phyloP scores from a whole-genome alignment of 768 basidiomycete genomes.

The Asterophora lycoperdoides region DNA sequence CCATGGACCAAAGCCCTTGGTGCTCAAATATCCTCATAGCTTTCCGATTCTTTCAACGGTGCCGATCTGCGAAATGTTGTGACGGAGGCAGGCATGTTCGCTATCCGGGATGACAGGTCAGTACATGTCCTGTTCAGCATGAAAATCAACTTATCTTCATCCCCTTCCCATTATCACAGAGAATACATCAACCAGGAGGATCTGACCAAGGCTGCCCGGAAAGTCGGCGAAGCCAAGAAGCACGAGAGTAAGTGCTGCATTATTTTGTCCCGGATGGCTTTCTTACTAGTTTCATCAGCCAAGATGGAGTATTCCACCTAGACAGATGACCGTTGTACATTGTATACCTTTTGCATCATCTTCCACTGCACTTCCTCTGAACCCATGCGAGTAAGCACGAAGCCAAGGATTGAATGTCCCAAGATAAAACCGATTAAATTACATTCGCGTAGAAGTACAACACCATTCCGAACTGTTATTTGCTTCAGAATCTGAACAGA shows the following conservation, averaged over 20 bases:
- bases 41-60: conserved; percentile 92
- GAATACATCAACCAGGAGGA: conserved; percentile 95
- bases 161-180: conserved; percentile 34
- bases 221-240: conserved; percentile 95
- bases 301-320: conserved; percentile 53
- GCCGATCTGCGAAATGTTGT: conserved; percentile 95
- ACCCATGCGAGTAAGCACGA: background rate
- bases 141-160: background rate
- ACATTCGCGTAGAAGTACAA: conserved; percentile 10
- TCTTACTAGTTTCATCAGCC: conserved; percentile 27
- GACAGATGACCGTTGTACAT: conserved; percentile 16
- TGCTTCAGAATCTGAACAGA: conserved; percentile 57
- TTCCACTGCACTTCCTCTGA: background rate
- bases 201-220: conserved; percentile 91
- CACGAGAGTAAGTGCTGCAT: conserved; percentile 75
- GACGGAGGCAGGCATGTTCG: conserved; percentile 97
- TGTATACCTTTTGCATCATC: conserved; percentile 10
- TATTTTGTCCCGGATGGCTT: background rate
- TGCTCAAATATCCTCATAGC: conserved; percentile 34
- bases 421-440: conserved; percentile 16
- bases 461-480: background rate
- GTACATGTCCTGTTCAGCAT: conserved; percentile 14
- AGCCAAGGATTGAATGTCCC: conserved; percentile 8
- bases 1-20: background rate
- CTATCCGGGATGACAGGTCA: conserved; percentile 91